Evolutionary conservation across 1,284 basidiomycete species (phyloP).

Genomic region (Tremellales sp.): DNA sequence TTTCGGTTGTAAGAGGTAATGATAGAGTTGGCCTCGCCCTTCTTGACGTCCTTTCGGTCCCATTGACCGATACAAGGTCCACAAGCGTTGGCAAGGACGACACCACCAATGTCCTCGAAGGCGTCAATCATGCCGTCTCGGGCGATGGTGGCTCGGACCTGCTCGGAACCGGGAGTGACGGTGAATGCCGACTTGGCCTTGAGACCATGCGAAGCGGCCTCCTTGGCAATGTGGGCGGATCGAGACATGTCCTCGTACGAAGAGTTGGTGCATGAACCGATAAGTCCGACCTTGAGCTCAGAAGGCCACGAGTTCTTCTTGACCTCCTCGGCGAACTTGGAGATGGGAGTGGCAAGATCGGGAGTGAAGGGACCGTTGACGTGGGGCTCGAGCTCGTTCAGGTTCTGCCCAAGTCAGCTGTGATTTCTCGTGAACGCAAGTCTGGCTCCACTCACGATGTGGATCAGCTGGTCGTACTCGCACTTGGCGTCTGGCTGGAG

Average conservation of each 20-base stretch:
- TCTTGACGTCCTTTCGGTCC: conserved; percentile 94
- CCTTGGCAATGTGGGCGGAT: conserved; percentile 85
- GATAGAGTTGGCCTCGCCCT: conserved; percentile 95
- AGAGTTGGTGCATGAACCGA: conserved; percentile 99
- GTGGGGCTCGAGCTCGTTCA: conserved; percentile 95
- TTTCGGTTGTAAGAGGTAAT: conserved; percentile 99
- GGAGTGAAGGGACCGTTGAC: conserved; percentile 99
- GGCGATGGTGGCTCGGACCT: conserved; percentile 94
- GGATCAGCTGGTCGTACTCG: conserved; percentile 91
- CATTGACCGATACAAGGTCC: conserved; percentile 99
- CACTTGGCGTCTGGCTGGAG: conserved; percentile 81
- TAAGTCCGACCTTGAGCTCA: conserved; percentile 95
- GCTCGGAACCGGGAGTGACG: conserved; percentile 96
- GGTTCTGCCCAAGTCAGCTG: conserved; percentile 56
- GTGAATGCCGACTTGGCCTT: conserved; percentile 91
- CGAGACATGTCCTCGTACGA: conserved; percentile 99
- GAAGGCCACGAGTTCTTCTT: conserved; percentile 96
- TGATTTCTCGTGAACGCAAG: conserved; percentile 2
- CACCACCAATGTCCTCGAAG: conserved; percentile 82
- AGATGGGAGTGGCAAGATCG: conserved; percentile 91
- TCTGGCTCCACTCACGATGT: conserved; percentile 74
- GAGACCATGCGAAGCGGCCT: conserved; percentile 83
- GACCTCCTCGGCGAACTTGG: conserved; percentile 86
- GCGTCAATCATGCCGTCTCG: conserved; percentile 89
- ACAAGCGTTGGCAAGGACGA: conserved; percentile 97